phyloP scores from a whole-genome alignment of 2,329 filamentous ascomycete species.

The Coniella vitis region DNA sequence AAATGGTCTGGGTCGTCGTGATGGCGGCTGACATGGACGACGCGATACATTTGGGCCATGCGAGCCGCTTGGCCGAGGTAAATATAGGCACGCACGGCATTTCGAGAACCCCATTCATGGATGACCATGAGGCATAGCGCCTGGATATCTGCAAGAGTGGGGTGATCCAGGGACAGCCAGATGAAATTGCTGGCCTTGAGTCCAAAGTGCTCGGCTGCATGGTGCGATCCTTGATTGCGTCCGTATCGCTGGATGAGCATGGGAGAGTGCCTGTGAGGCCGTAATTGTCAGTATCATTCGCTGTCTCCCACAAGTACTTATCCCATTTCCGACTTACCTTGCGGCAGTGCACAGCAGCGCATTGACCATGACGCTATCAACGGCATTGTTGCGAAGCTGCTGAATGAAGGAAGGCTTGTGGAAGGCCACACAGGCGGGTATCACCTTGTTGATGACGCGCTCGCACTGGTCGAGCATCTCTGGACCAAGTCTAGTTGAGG shows the following conservation, averaged over 20 bases:
- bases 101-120: conserved; percentile 56
- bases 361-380: conserved; percentile 51
- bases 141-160: conserved; percentile 54
- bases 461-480: conserved; percentile 54
- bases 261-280: conserved; percentile 42
- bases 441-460: conserved; percentile 53
- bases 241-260: conserved; percentile 52
- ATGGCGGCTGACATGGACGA: conserved; percentile 48
- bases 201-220: conserved; percentile 53
- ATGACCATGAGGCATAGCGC: conserved; percentile 54
- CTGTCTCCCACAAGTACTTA: too few relatives aligned
- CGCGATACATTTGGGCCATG: conserved; percentile 58
- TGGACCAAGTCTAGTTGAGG: conserved; percentile 40
- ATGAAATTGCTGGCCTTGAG: conserved; percentile 50
- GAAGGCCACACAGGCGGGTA: conserved; percentile 55
- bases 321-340: conserved; percentile 39
- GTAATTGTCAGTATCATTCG: background rate
- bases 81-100: conserved; percentile 56
- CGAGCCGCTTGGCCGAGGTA: conserved; percentile 57
- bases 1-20: conserved; percentile 50
- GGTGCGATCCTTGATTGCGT: conserved; percentile 38
- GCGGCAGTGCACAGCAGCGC: conserved; percentile 51
- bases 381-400: conserved; percentile 49
- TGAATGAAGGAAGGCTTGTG: conserved; percentile 57
- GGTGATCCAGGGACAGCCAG: conserved; percentile 52